phyloP scores from a whole-genome alignment of 2,329 filamentous ascomycete genomes.

The Metarhizium robertsii region DNA sequence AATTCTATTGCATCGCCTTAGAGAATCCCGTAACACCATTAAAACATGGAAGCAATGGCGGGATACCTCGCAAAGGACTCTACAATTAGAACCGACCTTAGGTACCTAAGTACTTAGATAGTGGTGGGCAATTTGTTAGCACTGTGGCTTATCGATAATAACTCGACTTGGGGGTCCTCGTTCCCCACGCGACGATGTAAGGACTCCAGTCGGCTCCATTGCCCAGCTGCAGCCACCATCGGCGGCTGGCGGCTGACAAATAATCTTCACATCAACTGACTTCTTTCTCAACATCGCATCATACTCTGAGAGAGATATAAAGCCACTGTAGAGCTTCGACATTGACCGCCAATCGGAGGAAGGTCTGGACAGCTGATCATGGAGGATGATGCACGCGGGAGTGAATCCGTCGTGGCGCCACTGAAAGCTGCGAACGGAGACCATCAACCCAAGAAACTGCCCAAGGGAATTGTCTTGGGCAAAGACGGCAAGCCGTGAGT shows the following conservation, averaged over 20 bases:
- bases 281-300: neutral
- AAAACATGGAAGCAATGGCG: neutral
- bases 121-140: neutral
- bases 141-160: neutral
- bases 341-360: neutral
- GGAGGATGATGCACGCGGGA: constrained; percentile 27
- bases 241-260: neutral
- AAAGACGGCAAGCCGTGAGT: constrained; percentile 79
- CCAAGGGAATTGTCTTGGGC: constrained; percentile 65
- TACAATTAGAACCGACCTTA: too few relatives aligned
- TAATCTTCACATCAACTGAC: neutral
- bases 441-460: constrained; percentile 42
- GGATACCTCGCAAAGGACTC: neutral
- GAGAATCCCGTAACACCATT: too few relatives aligned
- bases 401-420: constrained; percentile 13
- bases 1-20: neutral
- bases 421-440: constrained; percentile 11
- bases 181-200: too few relatives aligned
- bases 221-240: neutral
- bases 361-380: constrained; percentile 16
- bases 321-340: neutral
- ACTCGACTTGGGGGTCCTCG: neutral
- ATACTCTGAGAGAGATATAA: neutral
- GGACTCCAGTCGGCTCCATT: too few relatives aligned
- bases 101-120: too few relatives aligned